A percentile compares a stretch with the other conserved stretches of the same genome.
Evolutionary conservation across 2,329 filamentous ascomycete species (phyloP).

Genomic region (Fusarium hainanense): DNA sequence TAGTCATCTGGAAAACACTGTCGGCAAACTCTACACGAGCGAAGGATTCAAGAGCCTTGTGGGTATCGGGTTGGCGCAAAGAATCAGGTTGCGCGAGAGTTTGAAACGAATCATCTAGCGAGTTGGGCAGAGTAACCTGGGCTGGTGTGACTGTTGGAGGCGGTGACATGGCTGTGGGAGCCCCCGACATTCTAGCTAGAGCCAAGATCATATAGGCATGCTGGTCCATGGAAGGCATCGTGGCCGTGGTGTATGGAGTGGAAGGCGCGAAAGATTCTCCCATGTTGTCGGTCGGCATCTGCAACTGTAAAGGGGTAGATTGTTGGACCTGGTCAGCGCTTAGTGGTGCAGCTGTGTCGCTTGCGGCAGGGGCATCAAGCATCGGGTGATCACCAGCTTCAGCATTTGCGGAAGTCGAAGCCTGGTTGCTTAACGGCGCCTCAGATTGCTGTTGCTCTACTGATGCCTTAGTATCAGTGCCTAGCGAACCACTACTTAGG

Average conservation of each 20-base stretch:
- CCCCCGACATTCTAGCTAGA: conserved; percentile 54
- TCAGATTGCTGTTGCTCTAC: conserved; percentile 33
- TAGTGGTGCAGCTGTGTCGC: conserved; percentile 17
- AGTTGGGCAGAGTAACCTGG: conserved; percentile 58
- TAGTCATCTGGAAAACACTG: conserved; percentile 83
- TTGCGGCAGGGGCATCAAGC: conserved; percentile 35
- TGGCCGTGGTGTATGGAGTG: conserved; percentile 50
- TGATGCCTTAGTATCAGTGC: conserved; percentile 24
- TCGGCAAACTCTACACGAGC: conserved; percentile 76
- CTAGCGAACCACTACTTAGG: conserved; percentile 8
- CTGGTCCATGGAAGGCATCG: conserved; percentile 51
- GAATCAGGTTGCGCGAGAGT: conserved; percentile 48
- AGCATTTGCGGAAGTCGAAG: conserved; percentile 18
- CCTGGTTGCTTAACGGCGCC: conserved; percentile 28
- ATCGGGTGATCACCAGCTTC: conserved; percentile 38
- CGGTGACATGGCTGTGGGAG: conserved; percentile 53
- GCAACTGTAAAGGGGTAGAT: conserved; percentile 38
- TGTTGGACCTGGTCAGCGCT: conserved; percentile 29
- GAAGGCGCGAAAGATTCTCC: conserved; percentile 47
- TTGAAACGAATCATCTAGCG: conserved; percentile 48
- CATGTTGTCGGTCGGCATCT: conserved; percentile 31
- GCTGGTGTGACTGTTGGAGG: conserved; percentile 59
- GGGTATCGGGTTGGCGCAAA: conserved; percentile 50
- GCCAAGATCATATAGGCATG: conserved; percentile 60
- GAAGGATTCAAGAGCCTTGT: conserved; percentile 65